Base-by-base conservation (phyloP, 352 stramenopile genomes). In the Phytophthora fragariaefolia region DNA sequence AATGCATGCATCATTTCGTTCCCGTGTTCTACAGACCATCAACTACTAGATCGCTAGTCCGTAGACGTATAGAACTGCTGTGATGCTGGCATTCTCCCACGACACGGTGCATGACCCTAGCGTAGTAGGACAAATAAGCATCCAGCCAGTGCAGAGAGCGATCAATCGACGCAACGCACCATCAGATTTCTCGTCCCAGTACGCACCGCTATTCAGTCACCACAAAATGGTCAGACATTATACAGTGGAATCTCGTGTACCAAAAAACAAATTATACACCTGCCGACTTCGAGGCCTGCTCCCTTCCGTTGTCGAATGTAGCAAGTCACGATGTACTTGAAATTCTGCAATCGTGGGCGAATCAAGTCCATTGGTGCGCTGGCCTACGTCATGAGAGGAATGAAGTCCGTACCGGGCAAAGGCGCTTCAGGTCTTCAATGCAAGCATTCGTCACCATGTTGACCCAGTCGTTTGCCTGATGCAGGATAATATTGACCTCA, bases 301-400 rank as follows among this genome's bases (percentile, higher is more conserved):
- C 80, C 82, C 43, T 91, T 91, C 50, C 80, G 77, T 62, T 94
- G 82, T 1, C 81, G 75, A 36, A 94, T 63, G 50, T 82, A 78
- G 48, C 83, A 92, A 47, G 82, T 87, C 4, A 91, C 82, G 34
- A 94, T 86, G 67, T 90, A 94, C 70, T 94, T 94, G 80, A 94
- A 94, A 63, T 94, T 89, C 85, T 94, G 56, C 17, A 34, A 18
- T 5, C 9, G 27, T 26, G 18, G 17, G 52, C n/a, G 8, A 56
- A 49, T 22, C 9, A 17, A 56, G 12, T 58, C 46, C 57, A n/a
- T 9, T 46, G 27, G 34, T 56, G 23, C 20, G 5, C 24, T 47
- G 13, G 9, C 22, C n/a, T 32, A 28, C 48, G 60, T 17, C 27
- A 47, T 30, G 38, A 53, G 47, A n/a, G 6, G 6, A 18, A 40